Evolutionary conservation across 257 asterid species (phyloP).

Genomic region (Verbascum thapsus): DNA sequence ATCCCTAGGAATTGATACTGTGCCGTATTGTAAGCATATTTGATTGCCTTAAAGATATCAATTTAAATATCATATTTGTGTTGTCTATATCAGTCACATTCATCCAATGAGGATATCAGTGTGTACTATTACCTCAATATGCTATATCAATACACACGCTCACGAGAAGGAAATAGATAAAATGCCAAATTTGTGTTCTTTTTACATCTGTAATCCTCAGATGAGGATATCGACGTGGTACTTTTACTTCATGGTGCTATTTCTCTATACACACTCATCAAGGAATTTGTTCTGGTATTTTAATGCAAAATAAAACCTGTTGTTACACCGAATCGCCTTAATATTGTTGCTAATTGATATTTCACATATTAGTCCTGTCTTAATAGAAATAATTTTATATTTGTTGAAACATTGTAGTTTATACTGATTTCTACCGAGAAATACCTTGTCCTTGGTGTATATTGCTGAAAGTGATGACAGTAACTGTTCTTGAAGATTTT

Average conservation of each 20-base stretch:
- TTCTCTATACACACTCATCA: not conserved
- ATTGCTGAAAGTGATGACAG: conserved; percentile 20
- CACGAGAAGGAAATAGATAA: not conserved
- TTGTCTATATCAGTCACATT: not conserved
- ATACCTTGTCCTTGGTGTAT: not conserved
- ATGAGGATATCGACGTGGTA: conserved; percentile 2
- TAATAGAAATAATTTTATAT: not conserved
- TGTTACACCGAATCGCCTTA: not conserved
- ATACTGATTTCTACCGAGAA: conserved; percentile 20
- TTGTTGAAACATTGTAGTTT: not conserved
- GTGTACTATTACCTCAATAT: conserved; percentile 8
- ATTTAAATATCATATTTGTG: not conserved
- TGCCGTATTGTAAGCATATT: conserved; percentile 10
- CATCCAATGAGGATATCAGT: not conserved
- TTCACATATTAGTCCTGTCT: not conserved
- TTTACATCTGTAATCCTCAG: not conserved
- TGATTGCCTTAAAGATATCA: not conserved
- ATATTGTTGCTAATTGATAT: conserved; percentile 19
- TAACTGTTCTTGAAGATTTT: conserved; percentile 7
- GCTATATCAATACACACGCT: not conserved
- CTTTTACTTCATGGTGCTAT: conserved; percentile 11
- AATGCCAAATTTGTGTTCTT: not conserved
- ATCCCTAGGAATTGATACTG: not conserved
- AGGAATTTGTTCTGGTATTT: conserved; percentile 13
- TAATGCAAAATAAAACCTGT: conserved; percentile 1